Conservation (phyloP, 2,329 filamentous ascomycete genomes). For the Trichoderma sp. region DNA sequence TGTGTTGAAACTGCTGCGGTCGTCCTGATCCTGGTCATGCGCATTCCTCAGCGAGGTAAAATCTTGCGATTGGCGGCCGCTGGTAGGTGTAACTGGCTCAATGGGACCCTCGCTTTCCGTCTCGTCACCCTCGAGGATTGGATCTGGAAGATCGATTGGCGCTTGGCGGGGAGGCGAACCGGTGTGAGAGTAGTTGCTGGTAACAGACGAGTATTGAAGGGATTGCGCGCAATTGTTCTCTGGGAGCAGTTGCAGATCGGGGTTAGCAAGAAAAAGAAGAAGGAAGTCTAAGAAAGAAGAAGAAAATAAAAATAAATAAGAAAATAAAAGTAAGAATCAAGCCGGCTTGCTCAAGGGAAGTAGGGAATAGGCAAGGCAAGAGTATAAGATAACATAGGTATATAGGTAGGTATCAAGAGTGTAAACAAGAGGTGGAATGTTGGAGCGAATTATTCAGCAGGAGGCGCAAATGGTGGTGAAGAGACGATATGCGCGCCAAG, state of each 20-base stretch:
- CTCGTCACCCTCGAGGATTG: constrained; percentile 59
- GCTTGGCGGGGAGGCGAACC: constrained; percentile 49
- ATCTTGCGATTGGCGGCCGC: constrained; percentile 54
- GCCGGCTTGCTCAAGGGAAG: not conserved
- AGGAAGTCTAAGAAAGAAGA: not conserved
- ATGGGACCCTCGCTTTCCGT: constrained; percentile 58
- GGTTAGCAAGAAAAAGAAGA: not conserved
- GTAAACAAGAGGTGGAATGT: not conserved
- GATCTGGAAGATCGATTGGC: constrained; percentile 49
- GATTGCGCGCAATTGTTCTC: constrained; percentile 6
- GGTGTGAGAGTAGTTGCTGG: constrained; percentile 30
- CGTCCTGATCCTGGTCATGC: constrained; percentile 30
- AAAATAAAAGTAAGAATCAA: not conserved
- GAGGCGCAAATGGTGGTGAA: not conserved
- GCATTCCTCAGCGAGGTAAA: constrained; percentile 44
- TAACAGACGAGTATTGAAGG: not conserved
- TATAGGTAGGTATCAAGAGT: not conserved
- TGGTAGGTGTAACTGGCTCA: constrained; percentile 62
- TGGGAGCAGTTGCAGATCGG: not conserved
- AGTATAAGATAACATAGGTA: not conserved
- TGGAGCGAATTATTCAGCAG: not conserved
- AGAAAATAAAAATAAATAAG: not conserved
- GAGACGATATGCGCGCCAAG: constrained; percentile 4
- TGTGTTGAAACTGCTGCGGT: constrained; percentile 29
- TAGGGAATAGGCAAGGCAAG: not conserved